phyloP scores from a whole-genome alignment of 805 yeast species.

The Priceomyces medius region DNA sequence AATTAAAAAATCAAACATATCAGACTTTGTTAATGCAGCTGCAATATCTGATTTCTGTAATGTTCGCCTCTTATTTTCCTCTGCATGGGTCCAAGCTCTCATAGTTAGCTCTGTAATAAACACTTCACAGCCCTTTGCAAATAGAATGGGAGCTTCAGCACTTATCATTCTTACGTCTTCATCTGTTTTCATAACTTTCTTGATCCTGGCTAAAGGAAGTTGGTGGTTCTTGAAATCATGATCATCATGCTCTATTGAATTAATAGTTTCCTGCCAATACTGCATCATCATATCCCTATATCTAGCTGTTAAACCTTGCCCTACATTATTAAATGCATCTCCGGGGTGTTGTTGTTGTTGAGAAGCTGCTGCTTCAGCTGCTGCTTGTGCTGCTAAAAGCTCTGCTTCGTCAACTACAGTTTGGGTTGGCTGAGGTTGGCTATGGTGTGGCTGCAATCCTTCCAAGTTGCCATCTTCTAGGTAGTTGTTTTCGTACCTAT shows the following conservation, averaged over 20 bases:
- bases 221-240: constrained; percentile 94
- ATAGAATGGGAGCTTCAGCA: constrained; percentile 96
- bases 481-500: constrained; percentile 28
- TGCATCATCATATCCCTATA: constrained; percentile 89
- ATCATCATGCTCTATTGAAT: constrained; percentile 80
- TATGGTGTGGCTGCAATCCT: constrained; percentile 17
- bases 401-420: constrained; percentile 41
- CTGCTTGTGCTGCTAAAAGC: constrained; percentile 44
- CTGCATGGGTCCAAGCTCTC: constrained; percentile 99
- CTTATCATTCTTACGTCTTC: constrained; percentile 96
- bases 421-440: constrained; percentile 13
- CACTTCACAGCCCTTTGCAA: constrained; percentile 97
- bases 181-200: constrained; percentile 97
- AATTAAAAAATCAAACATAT: constrained; percentile 95
- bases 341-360: constrained; percentile 49
- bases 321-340: constrained; percentile 83
- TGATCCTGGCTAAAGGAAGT: constrained; percentile 91
- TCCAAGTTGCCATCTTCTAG: constrained; percentile 28
- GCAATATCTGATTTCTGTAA: constrained; percentile 93
- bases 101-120: constrained; percentile 95
- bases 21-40: constrained; percentile 89
- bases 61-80: constrained; percentile 92
- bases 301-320: constrained; percentile 82
- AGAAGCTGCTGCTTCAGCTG: constrained; percentile 48
- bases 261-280: constrained; percentile 96